Evolutionary conservation across 176 grass and related monocot genomes (phyloP), one percentile per base, ranked within the genome.

Genomic region (Metroxylon sagu): DNA sequence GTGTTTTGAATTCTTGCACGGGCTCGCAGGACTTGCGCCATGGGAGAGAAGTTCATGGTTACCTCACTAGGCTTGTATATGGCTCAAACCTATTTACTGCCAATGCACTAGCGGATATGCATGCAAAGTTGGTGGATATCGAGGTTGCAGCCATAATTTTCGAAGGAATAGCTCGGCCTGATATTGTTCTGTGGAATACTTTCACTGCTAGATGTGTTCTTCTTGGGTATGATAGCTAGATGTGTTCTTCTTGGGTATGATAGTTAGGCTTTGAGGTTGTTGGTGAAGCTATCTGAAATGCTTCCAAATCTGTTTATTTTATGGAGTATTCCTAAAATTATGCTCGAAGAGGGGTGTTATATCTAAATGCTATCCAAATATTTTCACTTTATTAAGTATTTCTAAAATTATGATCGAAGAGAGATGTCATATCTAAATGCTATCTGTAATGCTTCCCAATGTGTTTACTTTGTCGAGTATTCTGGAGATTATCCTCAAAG

Each of bases 141-240:
- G 4, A 72, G 16, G 68, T 59, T 66, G 83, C 91, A 12, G 54
- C 66, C 12, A 31, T 80, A 19, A 60, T 90, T 72, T 87, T 96
- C 16, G 21, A 76, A 23, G 77, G 70, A 43, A 83, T 90, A 19
- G 26, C 68, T 29, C 39, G 60, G 18, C 64, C 17, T 0, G 91
- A 96, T 55, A 62, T 96, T 27, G 68, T 96, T 75, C 87, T 80
- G 4, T 96, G 91, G 86, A 96, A 88, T 50, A 68, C 80, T 59
- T 77, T 90, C n/a, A 88, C 90, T 82, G 76, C 83, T 2, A 83
- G 80, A 5, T 90, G 91, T 27, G 78, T 90, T 29, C 82, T 87
- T 75, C 77, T 82, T 70, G 75, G 86, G 0, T 80, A 90, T 21
- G 69, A 88, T 76, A 61, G 72, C 39, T 70, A 26, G 61, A 5